Evolutionary conservation across 352 stramenopile genomes (phyloP).

Genomic region (Phytophthora pistaciae): DNA sequence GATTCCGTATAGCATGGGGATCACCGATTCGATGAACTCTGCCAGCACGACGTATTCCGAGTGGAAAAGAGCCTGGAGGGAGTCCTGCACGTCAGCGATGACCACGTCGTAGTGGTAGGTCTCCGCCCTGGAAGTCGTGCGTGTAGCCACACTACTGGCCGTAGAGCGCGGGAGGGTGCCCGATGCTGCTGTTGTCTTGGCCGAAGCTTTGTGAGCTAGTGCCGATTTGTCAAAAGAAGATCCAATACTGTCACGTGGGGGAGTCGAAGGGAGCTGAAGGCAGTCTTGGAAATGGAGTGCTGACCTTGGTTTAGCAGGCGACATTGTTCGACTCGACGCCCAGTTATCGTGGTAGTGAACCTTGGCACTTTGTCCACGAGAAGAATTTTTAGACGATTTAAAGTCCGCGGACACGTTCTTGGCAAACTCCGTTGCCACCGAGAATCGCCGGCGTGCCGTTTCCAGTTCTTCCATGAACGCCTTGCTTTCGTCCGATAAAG

Average conservation of each 20-base stretch:
- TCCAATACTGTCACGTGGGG: not conserved
- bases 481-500: slow-evolving; percentile 16
- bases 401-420: not conserved
- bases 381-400: not conserved
- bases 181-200: not conserved
- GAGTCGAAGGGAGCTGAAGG: not conserved
- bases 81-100: slow-evolving; percentile 8
- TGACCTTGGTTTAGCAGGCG: not conserved
- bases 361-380: not conserved
- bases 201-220: not conserved
- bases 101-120: not conserved
- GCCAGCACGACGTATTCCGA: slow-evolving; percentile 43
- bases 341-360: not conserved
- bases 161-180: not conserved
- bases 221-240: not conserved
- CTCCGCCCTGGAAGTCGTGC: not conserved
- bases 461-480: slow-evolving; percentile 11
- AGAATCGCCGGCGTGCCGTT: not conserved
- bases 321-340: not conserved
- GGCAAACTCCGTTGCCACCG: not conserved
- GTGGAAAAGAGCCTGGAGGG: slow-evolving; percentile 45
- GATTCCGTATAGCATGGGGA: slow-evolving; percentile 38
- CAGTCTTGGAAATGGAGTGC: not conserved
- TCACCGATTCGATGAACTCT: slow-evolving; percentile 48
- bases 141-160: not conserved